phyloP scores from a whole-genome alignment of 345 rosid genomes.

The Murraya koenigii region DNA sequence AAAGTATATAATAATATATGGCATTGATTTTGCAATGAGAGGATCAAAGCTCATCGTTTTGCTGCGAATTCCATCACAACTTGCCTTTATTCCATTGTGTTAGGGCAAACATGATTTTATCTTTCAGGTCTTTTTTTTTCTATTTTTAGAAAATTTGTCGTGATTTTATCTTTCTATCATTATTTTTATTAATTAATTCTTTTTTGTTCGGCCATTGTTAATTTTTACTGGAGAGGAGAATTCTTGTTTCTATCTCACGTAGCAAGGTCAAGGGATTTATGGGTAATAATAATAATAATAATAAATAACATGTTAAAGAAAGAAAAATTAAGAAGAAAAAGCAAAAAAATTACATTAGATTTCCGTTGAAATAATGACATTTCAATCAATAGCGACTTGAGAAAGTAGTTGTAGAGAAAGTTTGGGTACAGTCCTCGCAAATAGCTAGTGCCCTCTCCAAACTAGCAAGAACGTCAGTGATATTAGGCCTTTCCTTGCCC shows the following conservation, averaged over 20 bases:
- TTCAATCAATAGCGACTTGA: conserved; percentile 39
- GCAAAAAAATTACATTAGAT: background rate
- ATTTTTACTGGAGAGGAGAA: background rate
- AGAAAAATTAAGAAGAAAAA: background rate
- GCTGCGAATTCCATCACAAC: too few species aligned
- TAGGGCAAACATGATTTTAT: too few species aligned
- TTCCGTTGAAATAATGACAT: background rate
- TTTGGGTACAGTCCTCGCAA: conserved; percentile 26
- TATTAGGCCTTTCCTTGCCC: conserved; percentile 53
- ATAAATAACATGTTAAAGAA: background rate
- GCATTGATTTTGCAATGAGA: too few species aligned
- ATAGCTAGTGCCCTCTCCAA: conserved; percentile 52
- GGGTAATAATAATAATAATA: background rate
- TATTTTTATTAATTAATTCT: too few species aligned
- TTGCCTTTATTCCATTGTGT: too few species aligned
- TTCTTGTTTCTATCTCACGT: background rate
- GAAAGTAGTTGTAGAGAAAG: conserved; percentile 22
- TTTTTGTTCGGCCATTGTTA: too few species aligned
- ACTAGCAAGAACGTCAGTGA: conserved; percentile 42
- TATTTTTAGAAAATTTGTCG: too few species aligned
- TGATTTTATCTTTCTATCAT: too few species aligned
- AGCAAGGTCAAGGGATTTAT: background rate
- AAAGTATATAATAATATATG: too few species aligned
- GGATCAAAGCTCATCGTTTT: too few species aligned
- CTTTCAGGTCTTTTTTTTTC: too few species aligned